phyloP scores from a whole-genome alignment of 331 rosid genomes.

The Stylosanthes scabra region DNA sequence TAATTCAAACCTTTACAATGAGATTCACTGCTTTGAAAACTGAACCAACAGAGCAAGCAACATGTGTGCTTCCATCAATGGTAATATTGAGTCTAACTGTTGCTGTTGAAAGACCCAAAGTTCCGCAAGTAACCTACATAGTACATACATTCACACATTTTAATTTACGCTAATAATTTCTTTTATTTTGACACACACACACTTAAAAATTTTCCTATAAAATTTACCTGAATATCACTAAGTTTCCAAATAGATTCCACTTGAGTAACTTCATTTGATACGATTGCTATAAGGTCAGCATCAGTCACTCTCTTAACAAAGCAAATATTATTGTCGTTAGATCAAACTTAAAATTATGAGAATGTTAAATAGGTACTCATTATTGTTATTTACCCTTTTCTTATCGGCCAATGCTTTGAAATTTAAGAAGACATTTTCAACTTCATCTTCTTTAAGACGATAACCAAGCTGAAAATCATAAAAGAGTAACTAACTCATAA shows the following conservation, averaged over 20 bases:
- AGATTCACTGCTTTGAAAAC: constrained; percentile 78
- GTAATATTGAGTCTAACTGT: constrained; percentile 61
- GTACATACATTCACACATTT: background rate
- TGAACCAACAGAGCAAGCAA: constrained; percentile 73
- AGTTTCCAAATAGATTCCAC: constrained; percentile 72
- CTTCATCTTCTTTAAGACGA: constrained; percentile 61
- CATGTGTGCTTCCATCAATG: constrained; percentile 52
- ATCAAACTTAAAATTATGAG: background rate
- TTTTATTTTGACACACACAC: background rate
- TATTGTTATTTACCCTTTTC: constrained; percentile 63
- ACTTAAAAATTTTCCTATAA: too few species aligned
- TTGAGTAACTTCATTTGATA: constrained; percentile 67
- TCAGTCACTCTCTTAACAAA: constrained; percentile 62
- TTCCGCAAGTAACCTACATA: constrained; percentile 72
- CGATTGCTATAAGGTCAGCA: constrained; percentile 73
- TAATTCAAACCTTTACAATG: constrained; percentile 64
- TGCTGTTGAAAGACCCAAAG: constrained; percentile 70
- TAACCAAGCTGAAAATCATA: constrained; percentile 79
- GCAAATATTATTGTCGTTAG: background rate
- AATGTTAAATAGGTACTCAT: background rate
- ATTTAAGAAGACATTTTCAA: constrained; percentile 64
- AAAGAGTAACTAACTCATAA: background rate
- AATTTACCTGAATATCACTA: constrained; percentile 66
- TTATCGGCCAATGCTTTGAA: constrained; percentile 89
- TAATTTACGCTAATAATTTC: background rate